Evolutionary conservation across 495 filamentous ascomycete species (phyloP).

Genomic region (Penicillium antarcticum): DNA sequence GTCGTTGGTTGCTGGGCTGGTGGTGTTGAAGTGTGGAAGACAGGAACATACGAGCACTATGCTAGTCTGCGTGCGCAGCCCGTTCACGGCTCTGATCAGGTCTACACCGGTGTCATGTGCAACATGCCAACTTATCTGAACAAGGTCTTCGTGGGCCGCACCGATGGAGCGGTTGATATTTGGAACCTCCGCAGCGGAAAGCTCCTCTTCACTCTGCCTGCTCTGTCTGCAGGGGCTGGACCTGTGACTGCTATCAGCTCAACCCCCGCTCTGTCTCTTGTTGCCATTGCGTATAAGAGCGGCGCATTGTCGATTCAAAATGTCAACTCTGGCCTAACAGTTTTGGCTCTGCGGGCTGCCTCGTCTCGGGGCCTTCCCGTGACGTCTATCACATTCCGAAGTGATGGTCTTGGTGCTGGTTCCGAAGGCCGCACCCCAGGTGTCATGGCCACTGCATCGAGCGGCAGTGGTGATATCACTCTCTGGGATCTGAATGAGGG

Average conservation of each 20-base stretch:
- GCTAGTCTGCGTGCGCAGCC: conserved; percentile 63
- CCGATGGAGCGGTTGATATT: conserved; percentile 88
- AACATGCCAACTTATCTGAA: conserved; percentile 93
- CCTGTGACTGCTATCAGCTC: conserved; percentile 80
- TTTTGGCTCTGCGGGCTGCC: conserved; percentile 63
- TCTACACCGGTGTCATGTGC: conserved; percentile 68
- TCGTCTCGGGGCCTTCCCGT: conserved; percentile 51
- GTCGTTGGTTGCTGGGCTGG: conserved; percentile 75
- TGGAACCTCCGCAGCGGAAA: conserved; percentile 95
- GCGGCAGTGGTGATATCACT: conserved; percentile 76
- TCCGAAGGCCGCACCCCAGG: conserved; percentile 77
- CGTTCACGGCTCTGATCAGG: conserved; percentile 43
- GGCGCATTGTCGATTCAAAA: conserved; percentile 79
- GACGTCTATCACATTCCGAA: conserved; percentile 85
- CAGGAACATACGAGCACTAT: conserved; percentile 80
- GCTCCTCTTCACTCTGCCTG: conserved; percentile 77
- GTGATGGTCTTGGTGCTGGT: conserved; percentile 85
- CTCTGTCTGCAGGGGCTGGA: conserved; percentile 61
- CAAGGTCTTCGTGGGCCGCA: conserved; percentile 85
- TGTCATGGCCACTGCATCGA: conserved; percentile 79
- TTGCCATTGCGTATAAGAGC: conserved; percentile 80
- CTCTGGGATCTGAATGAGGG: conserved; percentile 94
- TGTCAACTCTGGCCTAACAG: conserved; percentile 66
- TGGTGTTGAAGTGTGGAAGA: conserved; percentile 85
- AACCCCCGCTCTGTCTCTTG: conserved; percentile 75